Evolutionary conservation across 306 rosid species (phyloP).

Genomic region (Dalbergia cochinchinensis): DNA sequence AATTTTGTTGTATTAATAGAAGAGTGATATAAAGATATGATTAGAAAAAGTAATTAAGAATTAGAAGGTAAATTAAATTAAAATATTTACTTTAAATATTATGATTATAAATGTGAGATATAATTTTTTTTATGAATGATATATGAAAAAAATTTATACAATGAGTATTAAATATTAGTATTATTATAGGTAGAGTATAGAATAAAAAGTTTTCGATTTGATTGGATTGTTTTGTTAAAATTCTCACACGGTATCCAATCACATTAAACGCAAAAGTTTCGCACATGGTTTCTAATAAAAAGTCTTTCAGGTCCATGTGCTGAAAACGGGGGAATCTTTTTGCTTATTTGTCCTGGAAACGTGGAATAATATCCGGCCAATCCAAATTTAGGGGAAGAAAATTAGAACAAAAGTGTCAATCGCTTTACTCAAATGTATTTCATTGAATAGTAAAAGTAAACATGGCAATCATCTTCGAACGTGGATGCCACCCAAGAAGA

Average conservation of each 20-base stretch:
- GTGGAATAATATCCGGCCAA: slow-evolving; percentile 40
- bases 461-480: slow-evolving; percentile 76
- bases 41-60: no score
- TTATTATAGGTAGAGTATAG: no score
- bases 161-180: no score
- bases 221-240: neutral
- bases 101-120: no score
- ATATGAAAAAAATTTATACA: no score
- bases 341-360: slow-evolving; percentile 39
- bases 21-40: no score
- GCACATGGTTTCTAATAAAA: neutral
- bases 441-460: slow-evolving; percentile 23
- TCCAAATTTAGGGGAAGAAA: neutral
- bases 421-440: slow-evolving; percentile 12
- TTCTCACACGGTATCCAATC: slow-evolving; percentile 36
- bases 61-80: no score
- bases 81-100: no score
- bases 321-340: slow-evolving; percentile 30
- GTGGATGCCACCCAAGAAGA: slow-evolving; percentile 80
- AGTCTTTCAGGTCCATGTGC: slow-evolving; percentile 36
- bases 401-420: slow-evolving; percentile 23
- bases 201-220: neutral
- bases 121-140: no score
- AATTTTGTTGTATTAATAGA: no score
- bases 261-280: neutral